Percentiles rank a stretch among this genome's conserved stretches.
These are phyloP conservation scores for Crassisporium funariophilum DNA, from an alignment of 768 basidiomycete species.

Conservation along the genomic window DNA sequence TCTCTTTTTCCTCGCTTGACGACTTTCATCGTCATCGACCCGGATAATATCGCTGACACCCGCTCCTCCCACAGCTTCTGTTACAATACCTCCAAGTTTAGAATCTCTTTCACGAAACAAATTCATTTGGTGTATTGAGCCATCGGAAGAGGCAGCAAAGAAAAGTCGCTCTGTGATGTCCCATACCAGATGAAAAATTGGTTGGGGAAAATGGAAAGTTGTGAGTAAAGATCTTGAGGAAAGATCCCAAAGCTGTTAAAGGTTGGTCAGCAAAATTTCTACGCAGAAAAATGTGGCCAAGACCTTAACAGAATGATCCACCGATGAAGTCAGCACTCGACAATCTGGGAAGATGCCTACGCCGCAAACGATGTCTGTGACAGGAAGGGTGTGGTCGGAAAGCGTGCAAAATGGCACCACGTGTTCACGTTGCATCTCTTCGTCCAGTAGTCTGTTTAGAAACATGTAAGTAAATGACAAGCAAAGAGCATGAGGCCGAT, in stretches of 20 bases:
- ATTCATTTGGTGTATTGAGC: constrained; percentile 79
- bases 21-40: constrained; percentile 57
- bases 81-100: constrained; percentile 48
- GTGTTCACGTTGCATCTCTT: constrained; percentile 72
- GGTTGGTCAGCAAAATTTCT: constrained; percentile 13
- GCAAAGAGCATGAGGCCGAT: constrained; percentile 26
- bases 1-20: constrained; percentile 50
- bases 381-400: constrained; percentile 89
- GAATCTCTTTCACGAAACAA: constrained; percentile 67
- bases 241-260: constrained; percentile 75
- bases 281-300: constrained; percentile 10
- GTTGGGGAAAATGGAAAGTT: constrained; percentile 85
- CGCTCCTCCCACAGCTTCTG: constrained; percentile 76
- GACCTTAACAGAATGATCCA: constrained; percentile 93
- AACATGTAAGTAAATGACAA: constrained; percentile 14
- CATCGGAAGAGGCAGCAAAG: constrained; percentile 79
- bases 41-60: constrained; percentile 73
- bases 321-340: constrained; percentile 76
- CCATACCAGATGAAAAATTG: constrained; percentile 71
- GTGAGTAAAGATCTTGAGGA: constrained; percentile 74
- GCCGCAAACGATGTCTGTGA: constrained; percentile 82
- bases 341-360: constrained; percentile 77
- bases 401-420: constrained; percentile 78
- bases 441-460: constrained; percentile 66
- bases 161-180: constrained; percentile 87